Percentiles rank a stretch among this genome's conserved stretches.
Evolutionary conservation across 2,329 filamentous ascomycete species (phyloP).

Genomic region (Ophiostoma angusticollis): DNA sequence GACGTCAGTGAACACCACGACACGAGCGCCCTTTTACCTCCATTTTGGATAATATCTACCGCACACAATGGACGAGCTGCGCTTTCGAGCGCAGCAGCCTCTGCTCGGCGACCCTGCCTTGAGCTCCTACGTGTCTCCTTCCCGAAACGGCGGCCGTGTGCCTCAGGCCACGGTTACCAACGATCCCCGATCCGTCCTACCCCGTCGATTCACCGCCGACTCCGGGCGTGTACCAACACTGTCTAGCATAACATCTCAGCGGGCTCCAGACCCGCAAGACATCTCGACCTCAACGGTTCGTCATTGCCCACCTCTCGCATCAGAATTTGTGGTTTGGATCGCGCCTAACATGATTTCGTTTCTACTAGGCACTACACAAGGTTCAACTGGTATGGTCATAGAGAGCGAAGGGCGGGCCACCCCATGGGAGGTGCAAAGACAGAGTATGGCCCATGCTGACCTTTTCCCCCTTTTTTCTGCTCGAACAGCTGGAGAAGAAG

Average conservation of each 20-base stretch:
- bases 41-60: too few species aligned
- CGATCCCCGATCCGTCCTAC: slow-evolving; percentile 65
- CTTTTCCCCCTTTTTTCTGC: too few species aligned
- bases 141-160: slow-evolving; percentile 55
- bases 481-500: slow-evolving; percentile 88
- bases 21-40: neutral
- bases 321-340: too few species aligned
- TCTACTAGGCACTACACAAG: slow-evolving; percentile 50
- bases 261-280: slow-evolving; percentile 37
- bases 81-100: slow-evolving; percentile 65
- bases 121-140: slow-evolving; percentile 60
- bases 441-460: too few species aligned
- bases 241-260: slow-evolving; percentile 45
- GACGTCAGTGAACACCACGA: neutral
- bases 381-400: slow-evolving; percentile 59
- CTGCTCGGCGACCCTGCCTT: slow-evolving; percentile 64
- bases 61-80: slow-evolving; percentile 56
- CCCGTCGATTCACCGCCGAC: slow-evolving; percentile 90
- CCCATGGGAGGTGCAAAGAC: neutral
- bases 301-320: neutral
- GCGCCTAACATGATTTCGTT: slow-evolving; percentile 13
- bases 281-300: slow-evolving; percentile 27
- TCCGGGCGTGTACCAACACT: slow-evolving; percentile 69
- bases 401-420: neutral
- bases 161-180: slow-evolving; percentile 42